Base-by-base conservation (phyloP, 495 filamentous ascomycete species). In the Schizothecium vesticola region DNA sequence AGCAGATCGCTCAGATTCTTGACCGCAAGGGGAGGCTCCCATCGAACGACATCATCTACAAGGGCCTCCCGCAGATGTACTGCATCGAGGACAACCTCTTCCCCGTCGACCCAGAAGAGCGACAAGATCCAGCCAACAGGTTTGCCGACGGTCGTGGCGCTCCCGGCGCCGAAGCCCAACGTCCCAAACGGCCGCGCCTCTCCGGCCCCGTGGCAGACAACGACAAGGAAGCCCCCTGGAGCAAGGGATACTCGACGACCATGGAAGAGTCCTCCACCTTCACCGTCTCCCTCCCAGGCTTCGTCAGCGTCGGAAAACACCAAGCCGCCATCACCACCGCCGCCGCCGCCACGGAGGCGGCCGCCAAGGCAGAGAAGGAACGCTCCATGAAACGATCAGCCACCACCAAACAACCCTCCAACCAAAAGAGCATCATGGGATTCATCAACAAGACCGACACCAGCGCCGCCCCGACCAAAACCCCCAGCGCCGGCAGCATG, bases 221-320 rank as follows among this genome's bases (percentile, higher is more conserved):
- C 21, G 73, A 78, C 16, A 70, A 78, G 56, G 76, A 81, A 12
- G 74, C 67, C 0, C 57, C 64, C 1, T 78, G 76, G 74, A 56
- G 63, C 16, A 76, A 66, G 21, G 71, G 69, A 10, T 80, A 81
- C 59, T 67, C 72, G 8, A 84, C 82, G 7, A 83, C 82, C 3
- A 83, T 84, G 81, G 80, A 84, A 24, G 74, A 76, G 29, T 75
- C 78, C 1, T 68, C 76, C 13, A 73, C 63, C 16, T 84, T 83
- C 64, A 82, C 81, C 8, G 73, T 80, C 16, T 75, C 75, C 2
- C 72, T 80, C 2, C 72, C 75, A 1, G 81, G 81, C 1, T 85
- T 85, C 31, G 77, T 79, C 43, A 84, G 77, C 7, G 82, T 79
- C 6, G 76, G 76, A 1, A 70, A 76, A 23, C 80, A 82, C 63